phyloP scores from a whole-genome alignment of 805 yeast species.

The Yamadazyma nakazawae region DNA sequence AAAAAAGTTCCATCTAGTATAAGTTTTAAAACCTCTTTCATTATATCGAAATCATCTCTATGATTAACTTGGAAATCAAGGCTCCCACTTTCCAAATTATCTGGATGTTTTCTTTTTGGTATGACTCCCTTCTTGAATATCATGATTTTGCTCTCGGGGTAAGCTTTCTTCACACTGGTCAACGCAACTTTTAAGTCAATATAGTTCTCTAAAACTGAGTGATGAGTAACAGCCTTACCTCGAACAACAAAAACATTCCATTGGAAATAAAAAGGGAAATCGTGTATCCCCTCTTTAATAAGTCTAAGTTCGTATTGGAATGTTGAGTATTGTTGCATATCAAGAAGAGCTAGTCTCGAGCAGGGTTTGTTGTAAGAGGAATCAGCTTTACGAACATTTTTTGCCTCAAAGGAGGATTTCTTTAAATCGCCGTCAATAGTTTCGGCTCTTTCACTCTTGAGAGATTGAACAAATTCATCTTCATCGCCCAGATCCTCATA shows the following conservation, averaged over 20 bases:
- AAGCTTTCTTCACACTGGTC: background rate
- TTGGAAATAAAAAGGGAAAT: slow-evolving; percentile 17
- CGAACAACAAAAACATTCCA: slow-evolving; percentile 12
- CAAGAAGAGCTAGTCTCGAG: slow-evolving; percentile 16
- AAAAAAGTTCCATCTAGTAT: slow-evolving; percentile 10
- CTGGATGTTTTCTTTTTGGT: slow-evolving; percentile 15
- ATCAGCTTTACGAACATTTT: background rate
- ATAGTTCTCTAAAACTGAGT: background rate
- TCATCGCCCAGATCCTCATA: slow-evolving; percentile 1
- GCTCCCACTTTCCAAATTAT: slow-evolving; percentile 15
- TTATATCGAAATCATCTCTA: slow-evolving; percentile 9
- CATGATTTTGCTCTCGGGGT: slow-evolving; percentile 11
- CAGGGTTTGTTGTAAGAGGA: slow-evolving; percentile 13
- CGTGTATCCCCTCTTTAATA: slow-evolving; percentile 9
- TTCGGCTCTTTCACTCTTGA: background rate
- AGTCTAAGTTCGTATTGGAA: slow-evolving; percentile 14
- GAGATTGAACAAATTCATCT: background rate
- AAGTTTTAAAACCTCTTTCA: slow-evolving; percentile 10
- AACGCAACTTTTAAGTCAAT: slow-evolving; percentile 4
- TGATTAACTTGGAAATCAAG: slow-evolving; percentile 17
- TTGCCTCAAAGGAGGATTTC: background rate
- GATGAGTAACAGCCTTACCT: background rate
- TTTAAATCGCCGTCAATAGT: background rate
- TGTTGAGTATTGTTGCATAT: slow-evolving; percentile 10
- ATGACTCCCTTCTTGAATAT: slow-evolving; percentile 15